Conservation (phyloP, 176 grass and related monocot species). For the Miscanthus lutarioriparius region DNA sequence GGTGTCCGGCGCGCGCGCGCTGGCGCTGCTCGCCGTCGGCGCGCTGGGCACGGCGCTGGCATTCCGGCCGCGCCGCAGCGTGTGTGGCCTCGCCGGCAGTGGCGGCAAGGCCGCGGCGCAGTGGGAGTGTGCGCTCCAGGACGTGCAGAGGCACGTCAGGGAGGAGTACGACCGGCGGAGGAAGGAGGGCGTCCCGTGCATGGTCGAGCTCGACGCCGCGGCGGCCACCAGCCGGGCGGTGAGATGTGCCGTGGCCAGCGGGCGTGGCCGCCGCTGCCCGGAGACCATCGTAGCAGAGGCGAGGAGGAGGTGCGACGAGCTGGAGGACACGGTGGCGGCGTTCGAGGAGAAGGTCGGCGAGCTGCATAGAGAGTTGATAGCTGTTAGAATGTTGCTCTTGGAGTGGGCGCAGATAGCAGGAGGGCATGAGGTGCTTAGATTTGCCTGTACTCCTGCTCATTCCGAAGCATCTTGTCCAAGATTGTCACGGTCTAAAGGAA, state of each 20-base stretch:
- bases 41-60: constrained; percentile 49
- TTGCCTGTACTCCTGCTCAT: background rate
- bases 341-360: constrained; percentile 65
- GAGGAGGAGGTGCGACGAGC: constrained; percentile 56
- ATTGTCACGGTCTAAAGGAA: background rate
- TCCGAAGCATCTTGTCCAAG: constrained; percentile 10
- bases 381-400: constrained; percentile 64
- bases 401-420: constrained; percentile 42
- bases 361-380: constrained; percentile 53
- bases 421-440: constrained; percentile 27
- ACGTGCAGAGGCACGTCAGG: constrained; percentile 62
- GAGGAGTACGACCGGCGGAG: constrained; percentile 75
- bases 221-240: constrained; percentile 26
- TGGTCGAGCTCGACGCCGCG: constrained; percentile 72
- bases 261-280: background rate
- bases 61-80: constrained; percentile 52
- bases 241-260: constrained; percentile 19
- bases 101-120: constrained; percentile 17
- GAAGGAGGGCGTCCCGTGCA: constrained; percentile 52
- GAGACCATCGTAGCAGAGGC: background rate
- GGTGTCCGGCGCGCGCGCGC: constrained; percentile 50
- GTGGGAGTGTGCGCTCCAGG: constrained; percentile 65
- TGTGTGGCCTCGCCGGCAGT: constrained; percentile 7
- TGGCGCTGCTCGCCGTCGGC: constrained; percentile 50
- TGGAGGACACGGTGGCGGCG: constrained; percentile 46